phyloP scores from a whole-genome alignment of 2,329 filamentous ascomycete species.

The Coniochaeta hoffmannii region DNA sequence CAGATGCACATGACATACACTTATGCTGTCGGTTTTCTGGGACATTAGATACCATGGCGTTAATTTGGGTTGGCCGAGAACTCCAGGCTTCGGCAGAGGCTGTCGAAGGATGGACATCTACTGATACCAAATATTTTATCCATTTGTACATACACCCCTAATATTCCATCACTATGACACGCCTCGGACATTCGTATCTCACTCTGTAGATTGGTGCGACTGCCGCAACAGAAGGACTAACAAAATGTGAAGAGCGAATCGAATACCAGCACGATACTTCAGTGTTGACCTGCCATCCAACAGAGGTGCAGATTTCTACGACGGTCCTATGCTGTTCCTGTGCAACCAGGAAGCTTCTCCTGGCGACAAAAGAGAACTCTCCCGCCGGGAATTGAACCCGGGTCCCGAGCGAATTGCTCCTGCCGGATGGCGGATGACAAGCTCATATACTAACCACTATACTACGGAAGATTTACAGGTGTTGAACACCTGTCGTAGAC shows the following conservation, averaged over 20 bases:
- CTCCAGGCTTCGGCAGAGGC: neutral
- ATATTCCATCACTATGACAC: too few species aligned
- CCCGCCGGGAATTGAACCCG: constrained; percentile 1
- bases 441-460: constrained; percentile 2
- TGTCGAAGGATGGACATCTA: neutral
- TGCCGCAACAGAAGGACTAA: too few species aligned
- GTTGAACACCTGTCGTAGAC: constrained; percentile 1
- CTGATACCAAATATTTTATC: neutral
- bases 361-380: neutral
- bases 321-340: too few species aligned
- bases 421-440: neutral
- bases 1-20: neutral
- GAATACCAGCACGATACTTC: too few species aligned
- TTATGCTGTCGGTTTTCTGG: neutral
- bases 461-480: constrained; percentile 2
- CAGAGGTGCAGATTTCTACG: too few species aligned
- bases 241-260: too few species aligned
- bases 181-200: too few species aligned
- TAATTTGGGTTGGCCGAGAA: neutral
- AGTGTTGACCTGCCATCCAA: too few species aligned
- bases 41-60: neutral
- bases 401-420: neutral
- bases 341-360: neutral
- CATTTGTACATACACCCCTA: too few species aligned
- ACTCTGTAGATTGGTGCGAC: too few species aligned